Percentiles rank a stretch among this genome's conserved stretches.
phyloP scores from a whole-genome alignment of 192 early-diverging fungal species.

The Coemansia sp. region DNA sequence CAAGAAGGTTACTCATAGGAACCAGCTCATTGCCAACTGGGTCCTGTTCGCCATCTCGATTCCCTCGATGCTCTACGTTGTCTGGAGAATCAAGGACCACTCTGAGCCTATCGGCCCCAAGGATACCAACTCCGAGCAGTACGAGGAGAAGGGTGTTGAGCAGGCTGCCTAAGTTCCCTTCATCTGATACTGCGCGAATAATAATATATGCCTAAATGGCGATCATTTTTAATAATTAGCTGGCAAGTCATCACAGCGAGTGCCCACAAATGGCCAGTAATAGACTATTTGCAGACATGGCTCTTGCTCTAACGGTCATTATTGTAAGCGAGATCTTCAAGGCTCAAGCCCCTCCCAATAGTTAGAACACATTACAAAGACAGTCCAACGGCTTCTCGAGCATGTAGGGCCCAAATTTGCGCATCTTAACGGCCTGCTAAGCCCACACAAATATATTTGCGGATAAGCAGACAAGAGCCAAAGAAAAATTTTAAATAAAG shows the following conservation, averaged over 20 bases:
- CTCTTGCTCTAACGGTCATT: neutral
- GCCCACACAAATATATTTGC: neutral
- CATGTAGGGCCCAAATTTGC: neutral
- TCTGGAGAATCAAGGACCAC: constrained; percentile 56
- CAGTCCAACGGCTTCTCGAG: neutral
- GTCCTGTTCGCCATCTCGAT: constrained; percentile 56
- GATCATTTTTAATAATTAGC: neutral
- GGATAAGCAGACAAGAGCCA: neutral
- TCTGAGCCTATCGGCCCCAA: constrained; percentile 26
- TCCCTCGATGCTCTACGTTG: constrained; percentile 54
- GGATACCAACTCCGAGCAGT: constrained; percentile 9
- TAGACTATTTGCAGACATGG: neutral
- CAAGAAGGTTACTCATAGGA: constrained; percentile 40
- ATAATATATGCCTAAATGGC: neutral
- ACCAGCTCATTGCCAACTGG: constrained; percentile 61
- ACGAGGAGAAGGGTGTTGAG: constrained; percentile 26
- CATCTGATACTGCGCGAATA: neutral
- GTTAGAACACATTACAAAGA: neutral
- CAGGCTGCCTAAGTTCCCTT: neutral
- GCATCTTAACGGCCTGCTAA: neutral
- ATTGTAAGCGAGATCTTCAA: neutral
- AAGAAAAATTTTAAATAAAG: neutral
- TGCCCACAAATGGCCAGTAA: neutral
- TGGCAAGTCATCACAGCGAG: neutral
- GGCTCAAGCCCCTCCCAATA: neutral